These are phyloP conservation scores for Pseudonectria foliicola DNA, from an alignment of 2,329 filamentous ascomycete genomes.

Conservation along the genomic window DNA sequence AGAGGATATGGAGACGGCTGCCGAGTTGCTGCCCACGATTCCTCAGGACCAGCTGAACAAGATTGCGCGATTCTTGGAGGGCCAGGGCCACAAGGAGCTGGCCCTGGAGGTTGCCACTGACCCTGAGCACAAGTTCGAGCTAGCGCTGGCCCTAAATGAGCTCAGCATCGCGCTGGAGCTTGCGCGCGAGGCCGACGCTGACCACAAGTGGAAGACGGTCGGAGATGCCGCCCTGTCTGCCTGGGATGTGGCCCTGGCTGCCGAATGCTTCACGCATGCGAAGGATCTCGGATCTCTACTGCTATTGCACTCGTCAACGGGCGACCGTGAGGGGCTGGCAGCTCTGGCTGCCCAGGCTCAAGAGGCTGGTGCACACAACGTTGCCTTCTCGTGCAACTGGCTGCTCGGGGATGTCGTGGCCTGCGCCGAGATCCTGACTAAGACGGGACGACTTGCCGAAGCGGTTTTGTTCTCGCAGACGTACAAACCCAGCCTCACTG, in stretches of 20 bases:
- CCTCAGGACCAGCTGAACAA: conserved; percentile 95
- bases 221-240: conserved; percentile 80
- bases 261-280: conserved; percentile 87
- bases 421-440: conserved; percentile 71
- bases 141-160: conserved; percentile 75
- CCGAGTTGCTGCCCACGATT: conserved; percentile 75
- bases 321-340: conserved; percentile 66
- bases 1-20: conserved; percentile 85
- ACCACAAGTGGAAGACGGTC: conserved; percentile 98
- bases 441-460: conserved; percentile 75
- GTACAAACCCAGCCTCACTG: conserved; percentile 77
- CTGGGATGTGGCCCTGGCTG: conserved; percentile 83
- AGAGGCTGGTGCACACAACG: conserved; percentile 75
- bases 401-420: conserved; percentile 73
- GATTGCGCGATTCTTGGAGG: conserved; percentile 93
- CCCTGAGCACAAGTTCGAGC: conserved; percentile 91
- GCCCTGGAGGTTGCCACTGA: conserved; percentile 93
- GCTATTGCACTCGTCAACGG: conserved; percentile 80
- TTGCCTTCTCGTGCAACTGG: conserved; percentile 89
- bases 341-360: conserved; percentile 69
- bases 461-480: conserved; percentile 90
- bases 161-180: conserved; percentile 80
- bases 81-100: conserved; percentile 93
- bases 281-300: conserved; percentile 86
- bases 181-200: conserved; percentile 73